Percentiles rank a stretch among this genome's conserved stretches.
These are phyloP conservation scores for Epichloe typhina DNA, from an alignment of 2,329 filamentous ascomycete species.

Conservation along the genomic window DNA sequence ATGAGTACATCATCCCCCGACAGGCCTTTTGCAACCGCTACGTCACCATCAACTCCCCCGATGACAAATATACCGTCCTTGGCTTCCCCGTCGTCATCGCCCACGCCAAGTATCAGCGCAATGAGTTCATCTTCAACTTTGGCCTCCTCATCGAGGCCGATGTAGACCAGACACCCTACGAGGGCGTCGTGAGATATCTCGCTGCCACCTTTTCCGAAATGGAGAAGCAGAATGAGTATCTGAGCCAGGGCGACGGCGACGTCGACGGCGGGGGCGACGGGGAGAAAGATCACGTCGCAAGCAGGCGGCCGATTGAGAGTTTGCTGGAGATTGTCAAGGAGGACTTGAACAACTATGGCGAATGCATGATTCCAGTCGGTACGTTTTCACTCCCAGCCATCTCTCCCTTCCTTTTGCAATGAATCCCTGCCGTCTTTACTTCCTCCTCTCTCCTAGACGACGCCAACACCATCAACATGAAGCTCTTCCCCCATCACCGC, in stretches of 20 bases:
- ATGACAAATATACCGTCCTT: conserved; percentile 61
- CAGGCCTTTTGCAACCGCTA: conserved; percentile 92
- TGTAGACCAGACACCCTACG: conserved; percentile 63
- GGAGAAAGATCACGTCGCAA: conserved; percentile 20
- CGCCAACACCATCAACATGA: conserved; percentile 90
- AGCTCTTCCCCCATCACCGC: conserved; percentile 75
- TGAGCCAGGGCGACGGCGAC: conserved; percentile 51
- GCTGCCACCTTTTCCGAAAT: conserved; percentile 76
- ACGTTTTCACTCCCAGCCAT: conserved; percentile 17
- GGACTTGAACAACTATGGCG: conserved; percentile 91
- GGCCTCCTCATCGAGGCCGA: conserved; percentile 62
- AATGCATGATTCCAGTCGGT: conserved; percentile 97
- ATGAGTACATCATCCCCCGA: conserved; percentile 86
- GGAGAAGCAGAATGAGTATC: conserved; percentile 80
- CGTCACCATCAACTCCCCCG: conserved; percentile 63
- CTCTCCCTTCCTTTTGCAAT: background rate
- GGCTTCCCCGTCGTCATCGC: conserved; percentile 84
- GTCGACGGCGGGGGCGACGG: conserved; percentile 15
- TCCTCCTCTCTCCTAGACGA: conserved; percentile 46
- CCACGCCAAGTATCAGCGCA: conserved; percentile 70
- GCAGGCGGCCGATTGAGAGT: conserved; percentile 61
- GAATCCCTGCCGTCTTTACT: background rate
- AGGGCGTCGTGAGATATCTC: conserved; percentile 73
- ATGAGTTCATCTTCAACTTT: conserved; percentile 98
- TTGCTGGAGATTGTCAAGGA: conserved; percentile 70